A percentile compares a stretch with the other conserved stretches of the same genome.
Evolutionary conservation across 371 early-diverging fungal genomes (phyloP).

Genomic region (Lichtheimia corymbifera): DNA sequence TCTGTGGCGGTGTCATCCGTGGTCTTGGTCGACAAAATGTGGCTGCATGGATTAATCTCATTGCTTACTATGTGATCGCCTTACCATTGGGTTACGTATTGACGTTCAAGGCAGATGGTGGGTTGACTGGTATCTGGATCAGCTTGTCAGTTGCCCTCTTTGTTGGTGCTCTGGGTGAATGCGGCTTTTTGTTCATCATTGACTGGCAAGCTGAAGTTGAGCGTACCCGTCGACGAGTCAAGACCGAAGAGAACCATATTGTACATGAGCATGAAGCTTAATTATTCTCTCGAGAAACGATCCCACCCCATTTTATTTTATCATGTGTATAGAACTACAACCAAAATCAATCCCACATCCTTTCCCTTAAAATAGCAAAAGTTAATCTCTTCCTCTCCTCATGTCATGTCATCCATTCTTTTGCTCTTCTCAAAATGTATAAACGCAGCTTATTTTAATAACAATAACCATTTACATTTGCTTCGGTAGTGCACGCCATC

Average conservation of each 20-base stretch:
- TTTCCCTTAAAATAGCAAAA: background rate
- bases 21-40: constrained; percentile 72
- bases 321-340: too few relatives aligned
- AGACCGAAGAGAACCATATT: constrained; percentile 20
- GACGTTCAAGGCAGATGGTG: constrained; percentile 58
- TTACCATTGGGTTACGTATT: constrained; percentile 67
- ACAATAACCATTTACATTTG: too few relatives aligned
- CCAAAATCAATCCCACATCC: too few relatives aligned
- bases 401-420: too few relatives aligned
- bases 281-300: too few relatives aligned
- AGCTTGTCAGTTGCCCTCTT: constrained; percentile 61
- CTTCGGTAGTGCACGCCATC: too few relatives aligned
- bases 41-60: constrained; percentile 69
- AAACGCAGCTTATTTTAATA: too few relatives aligned
- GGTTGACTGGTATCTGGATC: constrained; percentile 70
- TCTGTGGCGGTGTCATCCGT: constrained; percentile 73
- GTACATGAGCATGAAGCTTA: constrained; percentile 8
- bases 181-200: constrained; percentile 35
- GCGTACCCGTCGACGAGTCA: constrained; percentile 38
- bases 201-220: constrained; percentile 54
- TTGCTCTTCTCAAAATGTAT: too few relatives aligned
- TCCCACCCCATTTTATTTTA: too few relatives aligned
- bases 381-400: too few relatives aligned
- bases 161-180: constrained; percentile 46
- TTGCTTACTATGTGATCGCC: constrained; percentile 71